Evolutionary conservation across 306 rosid species (phyloP), one percentile per base, ranked within the genome.

Genomic region (Vigna mungo): DNA sequence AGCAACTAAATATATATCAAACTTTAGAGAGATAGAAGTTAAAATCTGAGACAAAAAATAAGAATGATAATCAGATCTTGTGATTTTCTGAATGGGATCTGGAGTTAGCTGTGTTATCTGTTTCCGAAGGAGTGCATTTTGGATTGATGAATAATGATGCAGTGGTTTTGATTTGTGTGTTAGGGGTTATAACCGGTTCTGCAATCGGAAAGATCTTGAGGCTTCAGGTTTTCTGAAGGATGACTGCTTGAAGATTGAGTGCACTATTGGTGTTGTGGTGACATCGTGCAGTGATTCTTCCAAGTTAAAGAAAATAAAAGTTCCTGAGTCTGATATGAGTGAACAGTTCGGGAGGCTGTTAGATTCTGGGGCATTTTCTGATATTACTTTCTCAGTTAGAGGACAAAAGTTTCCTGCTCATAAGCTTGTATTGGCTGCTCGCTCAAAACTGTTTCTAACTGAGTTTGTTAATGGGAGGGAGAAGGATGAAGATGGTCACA

Each of bases 181-280:
- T 44, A 44, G 48, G 48, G 48, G 48, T 10, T 44, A 9, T 11
- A 44, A 44, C 14, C 14, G 4, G 5, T 44, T 44, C 11, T 44
- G 12, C 48, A 44, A 44, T 1, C 48, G 48, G 12, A 44, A 39
- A 39, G 44, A 39, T 7, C 44, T 39, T 39, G 44, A 39, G 11
- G 44, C 10, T 7, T 7, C 44, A 2, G 0, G 11, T 39, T 39
- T 39, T 7, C 44, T 39, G 0, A 39, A 7, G 11, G 11, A 39
- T 39, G 97, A 94, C 79, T 89, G 96, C 83, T 84, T 92, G 90
- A 92, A 86, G 85, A 94, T 94, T 68, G 89, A 92, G 80, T 94
- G 98, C 81, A 94, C 98, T 41, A 97, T 94, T 82, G 97, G 98
- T 11, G 97, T 94, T 68, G 96, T 94, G 64, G 92, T 90, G 68